phyloP scores from a whole-genome alignment of 1,284 basidiomycete species.

The Mycena citricolor region DNA sequence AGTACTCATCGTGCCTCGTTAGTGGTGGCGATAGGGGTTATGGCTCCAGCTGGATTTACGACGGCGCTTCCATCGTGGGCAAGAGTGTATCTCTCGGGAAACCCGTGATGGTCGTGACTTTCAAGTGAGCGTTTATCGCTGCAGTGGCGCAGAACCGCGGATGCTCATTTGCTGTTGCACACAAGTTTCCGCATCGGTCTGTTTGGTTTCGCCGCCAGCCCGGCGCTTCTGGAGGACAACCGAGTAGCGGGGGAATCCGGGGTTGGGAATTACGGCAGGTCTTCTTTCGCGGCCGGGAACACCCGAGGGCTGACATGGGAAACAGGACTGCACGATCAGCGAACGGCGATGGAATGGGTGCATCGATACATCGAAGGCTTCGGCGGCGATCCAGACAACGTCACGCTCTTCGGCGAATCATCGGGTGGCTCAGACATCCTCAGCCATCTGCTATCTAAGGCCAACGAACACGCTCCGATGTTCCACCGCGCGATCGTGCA shows the following conservation, averaged over 20 bases:
- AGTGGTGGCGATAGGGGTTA: constrained; percentile 71
- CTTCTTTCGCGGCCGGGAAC: constrained; percentile 7
- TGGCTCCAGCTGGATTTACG: constrained; percentile 74
- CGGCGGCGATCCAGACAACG: constrained; percentile 68
- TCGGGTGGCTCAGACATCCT: constrained; percentile 73
- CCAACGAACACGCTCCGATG: constrained; percentile 56
- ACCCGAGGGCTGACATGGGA: neutral
- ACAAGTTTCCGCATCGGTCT: constrained; percentile 71
- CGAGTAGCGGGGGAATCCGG: constrained; percentile 59
- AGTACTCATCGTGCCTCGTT: constrained; percentile 11
- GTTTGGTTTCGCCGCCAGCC: constrained; percentile 68
- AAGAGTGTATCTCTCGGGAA: constrained; percentile 60
- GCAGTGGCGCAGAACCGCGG: no score
- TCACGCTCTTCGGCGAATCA: constrained; percentile 70
- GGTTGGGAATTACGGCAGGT: constrained; percentile 73
- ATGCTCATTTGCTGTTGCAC: constrained; percentile 16
- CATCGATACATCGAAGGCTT: constrained; percentile 64
- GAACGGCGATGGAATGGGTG: constrained; percentile 69
- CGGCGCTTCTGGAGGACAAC: constrained; percentile 65
- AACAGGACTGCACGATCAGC: constrained; percentile 68
- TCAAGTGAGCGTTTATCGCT: constrained; percentile 70
- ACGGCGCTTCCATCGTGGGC: constrained; percentile 66
- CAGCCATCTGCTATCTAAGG: constrained; percentile 63
- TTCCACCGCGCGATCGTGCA: constrained; percentile 71
- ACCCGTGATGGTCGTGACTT: constrained; percentile 68